Base-by-base conservation (phyloP, 345 rosid genomes). In the Hibiscus trionum region DNA sequence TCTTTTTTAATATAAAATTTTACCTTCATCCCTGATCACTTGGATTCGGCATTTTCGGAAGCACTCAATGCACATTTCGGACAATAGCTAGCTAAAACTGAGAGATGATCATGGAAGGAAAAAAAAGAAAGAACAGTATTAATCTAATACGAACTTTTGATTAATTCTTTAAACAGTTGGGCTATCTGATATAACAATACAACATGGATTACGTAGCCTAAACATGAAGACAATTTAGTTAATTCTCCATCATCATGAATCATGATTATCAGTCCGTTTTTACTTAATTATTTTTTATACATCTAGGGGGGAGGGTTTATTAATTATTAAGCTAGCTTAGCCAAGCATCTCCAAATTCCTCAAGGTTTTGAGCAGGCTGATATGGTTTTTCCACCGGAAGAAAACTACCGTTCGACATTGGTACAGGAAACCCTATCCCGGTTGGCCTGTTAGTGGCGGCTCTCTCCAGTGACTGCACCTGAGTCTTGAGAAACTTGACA, bases 401-500 rank as follows among this genome's bases (percentile, higher is more conserved):
- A 66, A 79, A 81, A 65, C 80, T 72, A 12, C 76, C 84, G 39
- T 72, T 81, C 1, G 84, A 58, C 66, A 78, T 71, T 29, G 84
- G 29, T 31, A 76, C 80, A 3, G 86, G 87, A 72, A 76, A 79
- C 11, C 83, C 85, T 24, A 83, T 49, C 70, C 79, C 84, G 4
- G 74, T 5, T 8, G 78, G 77, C 74, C 80, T 69, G 53, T 59
- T 58, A 44, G 77, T 72, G 1, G 82, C 76, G 21, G 79, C 84
- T 76, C 82, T 78, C 78, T 89, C 88, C 29, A 89, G 77, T 2
- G 88, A 78, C 75, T 82, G 88, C 59, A 89, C 91, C 52, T 89
- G 94, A 3, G 79, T 82, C 82, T 89, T 89, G 79, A 87, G 68
- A 76, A 89, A 89, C 85, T 89, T 89, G 31, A 89, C 86, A 66